phyloP scores from a whole-genome alignment of 2,329 filamentous ascomycete genomes.

The Aspergillus udagawae region DNA sequence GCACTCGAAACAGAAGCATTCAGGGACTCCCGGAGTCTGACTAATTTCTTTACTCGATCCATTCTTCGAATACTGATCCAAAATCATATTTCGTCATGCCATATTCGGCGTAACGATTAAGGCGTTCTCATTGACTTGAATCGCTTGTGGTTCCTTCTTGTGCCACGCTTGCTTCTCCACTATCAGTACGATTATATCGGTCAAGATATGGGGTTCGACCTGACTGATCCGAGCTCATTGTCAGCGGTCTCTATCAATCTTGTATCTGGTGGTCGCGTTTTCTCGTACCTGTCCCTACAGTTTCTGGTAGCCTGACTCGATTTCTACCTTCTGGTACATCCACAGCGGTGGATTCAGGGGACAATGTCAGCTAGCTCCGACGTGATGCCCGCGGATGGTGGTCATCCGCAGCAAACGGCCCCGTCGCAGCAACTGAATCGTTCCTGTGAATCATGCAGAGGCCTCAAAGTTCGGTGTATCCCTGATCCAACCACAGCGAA shows the following conservation, averaged over 20 bases:
- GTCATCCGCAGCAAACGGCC: constrained; percentile 13
- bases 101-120: background rate
- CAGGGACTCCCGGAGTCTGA: background rate
- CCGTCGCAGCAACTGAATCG: constrained; percentile 30
- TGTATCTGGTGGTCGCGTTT: background rate
- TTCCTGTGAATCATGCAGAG: constrained; percentile 36
- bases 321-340: background rate
- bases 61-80: background rate
- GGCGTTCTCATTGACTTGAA: background rate
- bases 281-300: background rate
- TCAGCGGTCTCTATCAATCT: background rate
- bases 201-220: background rate
- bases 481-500: constrained; percentile 28
- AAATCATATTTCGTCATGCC: background rate
- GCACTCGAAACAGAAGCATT: background rate
- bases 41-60: background rate
- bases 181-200: background rate
- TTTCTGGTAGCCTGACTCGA: background rate
- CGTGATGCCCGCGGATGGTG: constrained; percentile 16
- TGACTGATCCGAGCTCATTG: background rate
- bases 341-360: constrained; percentile 6
- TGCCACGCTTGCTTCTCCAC: background rate
- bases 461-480: constrained; percentile 35
- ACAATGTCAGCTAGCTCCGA: constrained; percentile 24
- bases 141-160: background rate